Evolutionary conservation across 2,329 filamentous ascomycete genomes (phyloP).

Genomic region (Penicillium occitanis): DNA sequence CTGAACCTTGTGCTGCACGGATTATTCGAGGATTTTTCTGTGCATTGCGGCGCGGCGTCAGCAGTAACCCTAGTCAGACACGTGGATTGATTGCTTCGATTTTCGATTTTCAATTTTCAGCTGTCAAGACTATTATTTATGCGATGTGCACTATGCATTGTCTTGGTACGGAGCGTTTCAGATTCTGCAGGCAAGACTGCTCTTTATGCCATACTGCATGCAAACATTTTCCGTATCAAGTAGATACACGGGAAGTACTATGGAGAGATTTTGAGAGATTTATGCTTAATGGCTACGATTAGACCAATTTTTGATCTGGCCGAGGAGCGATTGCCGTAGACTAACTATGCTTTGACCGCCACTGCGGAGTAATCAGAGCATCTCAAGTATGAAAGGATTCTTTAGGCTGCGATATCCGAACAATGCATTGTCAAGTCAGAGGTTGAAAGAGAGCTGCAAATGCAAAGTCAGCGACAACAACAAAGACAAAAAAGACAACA

Average conservation of each 20-base stretch:
- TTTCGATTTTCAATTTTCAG: background rate
- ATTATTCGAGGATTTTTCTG: background rate
- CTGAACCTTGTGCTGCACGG: background rate
- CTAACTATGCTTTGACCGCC: background rate
- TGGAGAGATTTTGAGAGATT: background rate
- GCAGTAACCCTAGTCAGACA: background rate
- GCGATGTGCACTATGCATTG: background rate
- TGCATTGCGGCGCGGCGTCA: background rate
- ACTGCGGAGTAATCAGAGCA: background rate
- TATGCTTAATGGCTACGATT: background rate
- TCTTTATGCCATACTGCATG: background rate
- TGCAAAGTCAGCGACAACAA: background rate
- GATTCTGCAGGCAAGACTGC: background rate
- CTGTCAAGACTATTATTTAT: background rate
- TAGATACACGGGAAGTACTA: background rate
- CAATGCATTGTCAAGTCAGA: background rate
- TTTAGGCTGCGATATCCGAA: background rate
- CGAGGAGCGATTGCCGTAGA: background rate
- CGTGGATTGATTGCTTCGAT: background rate
- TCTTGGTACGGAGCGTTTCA: constrained; percentile 1
- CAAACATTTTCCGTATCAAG: background rate
- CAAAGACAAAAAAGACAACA: background rate
- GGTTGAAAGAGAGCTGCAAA: background rate
- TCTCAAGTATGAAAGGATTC: background rate
- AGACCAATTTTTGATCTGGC: background rate